Conservation (phyloP, 495 filamentous ascomycete genomes). For the Hypoxylon rickii region DNA sequence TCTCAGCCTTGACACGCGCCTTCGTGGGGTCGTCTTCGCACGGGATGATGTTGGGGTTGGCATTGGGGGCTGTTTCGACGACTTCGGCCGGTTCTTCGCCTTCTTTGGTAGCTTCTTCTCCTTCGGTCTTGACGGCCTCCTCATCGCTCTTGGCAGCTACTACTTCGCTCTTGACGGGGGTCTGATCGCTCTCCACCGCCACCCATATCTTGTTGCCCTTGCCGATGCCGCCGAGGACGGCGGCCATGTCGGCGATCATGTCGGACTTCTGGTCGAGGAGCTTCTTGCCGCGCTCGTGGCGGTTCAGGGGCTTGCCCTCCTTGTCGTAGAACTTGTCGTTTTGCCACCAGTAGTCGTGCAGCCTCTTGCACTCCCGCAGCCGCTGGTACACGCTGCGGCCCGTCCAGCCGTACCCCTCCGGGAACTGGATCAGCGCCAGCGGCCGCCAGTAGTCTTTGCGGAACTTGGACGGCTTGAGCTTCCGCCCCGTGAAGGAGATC, state of each 20-base stretch:
- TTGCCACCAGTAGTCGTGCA: slow-evolving; percentile 69
- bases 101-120: no score
- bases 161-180: slow-evolving; percentile 39
- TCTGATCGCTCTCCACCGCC: slow-evolving; percentile 42
- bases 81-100: no score
- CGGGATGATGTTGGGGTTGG: no score
- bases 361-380: slow-evolving; percentile 77
- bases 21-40: no score
- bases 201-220: slow-evolving; percentile 52
- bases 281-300: slow-evolving; percentile 60
- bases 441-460: slow-evolving; percentile 94
- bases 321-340: slow-evolving; percentile 57
- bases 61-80: no score
- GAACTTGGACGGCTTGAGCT: slow-evolving; percentile 74
- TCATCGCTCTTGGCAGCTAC: slow-evolving; percentile 33
- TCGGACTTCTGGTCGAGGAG: slow-evolving; percentile 92
- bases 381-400: slow-evolving; percentile 77
- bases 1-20: slow-evolving; percentile 45
- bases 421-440: slow-evolving; percentile 75
- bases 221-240: slow-evolving; percentile 63
- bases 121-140: no score
- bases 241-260: slow-evolving; percentile 82
- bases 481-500: slow-evolving; percentile 87
- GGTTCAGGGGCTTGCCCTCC: slow-evolving; percentile 47
- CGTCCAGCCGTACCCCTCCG: slow-evolving; percentile 53